Conservation (phyloP, 441 rosid genomes). For the Bocquillonia castaneifolia region DNA sequence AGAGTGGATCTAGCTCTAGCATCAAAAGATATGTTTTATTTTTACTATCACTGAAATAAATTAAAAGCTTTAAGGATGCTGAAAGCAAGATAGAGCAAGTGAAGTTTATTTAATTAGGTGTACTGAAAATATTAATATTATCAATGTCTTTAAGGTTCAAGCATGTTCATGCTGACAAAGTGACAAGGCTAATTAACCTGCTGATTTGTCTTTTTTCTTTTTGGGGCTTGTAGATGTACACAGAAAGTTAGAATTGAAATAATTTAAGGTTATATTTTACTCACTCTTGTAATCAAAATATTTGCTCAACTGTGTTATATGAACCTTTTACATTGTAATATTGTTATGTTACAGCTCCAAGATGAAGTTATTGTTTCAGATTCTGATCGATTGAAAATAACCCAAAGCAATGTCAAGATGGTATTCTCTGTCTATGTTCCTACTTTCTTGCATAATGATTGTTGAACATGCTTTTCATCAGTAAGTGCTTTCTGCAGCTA, state of each 20-base stretch:
- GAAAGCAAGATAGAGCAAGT: neutral
- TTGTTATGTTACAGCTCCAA: slow-evolving; percentile 63
- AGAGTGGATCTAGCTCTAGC: neutral
- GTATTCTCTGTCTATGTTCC: slow-evolving; percentile 31
- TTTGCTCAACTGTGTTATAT: slow-evolving; percentile 1
- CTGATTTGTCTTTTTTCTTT: neutral
- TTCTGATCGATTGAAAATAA: slow-evolving; percentile 80
- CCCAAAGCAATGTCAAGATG: slow-evolving; percentile 90
- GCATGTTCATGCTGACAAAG: slow-evolving; percentile 3
- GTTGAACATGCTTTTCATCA: slow-evolving; percentile 20
- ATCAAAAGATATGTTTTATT: neutral
- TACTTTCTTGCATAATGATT: slow-evolving; percentile 11
- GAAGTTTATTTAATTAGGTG: slow-evolving; percentile 1
- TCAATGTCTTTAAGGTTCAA: neutral
- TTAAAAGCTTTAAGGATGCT: neutral
- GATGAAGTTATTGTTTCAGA: slow-evolving; percentile 93
- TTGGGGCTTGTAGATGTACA: neutral
- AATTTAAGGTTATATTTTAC: slow-evolving; percentile 2
- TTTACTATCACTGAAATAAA: neutral
- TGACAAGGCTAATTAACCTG: no score
- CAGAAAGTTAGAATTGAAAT: neutral
- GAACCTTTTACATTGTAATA: slow-evolving; percentile 15
- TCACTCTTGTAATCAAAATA: neutral
- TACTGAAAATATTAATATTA: neutral
- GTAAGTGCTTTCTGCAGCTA: slow-evolving; percentile 47